Evolutionary conservation across 306 rosid species (phyloP).

Genomic region (Prosopis cineraria): DNA sequence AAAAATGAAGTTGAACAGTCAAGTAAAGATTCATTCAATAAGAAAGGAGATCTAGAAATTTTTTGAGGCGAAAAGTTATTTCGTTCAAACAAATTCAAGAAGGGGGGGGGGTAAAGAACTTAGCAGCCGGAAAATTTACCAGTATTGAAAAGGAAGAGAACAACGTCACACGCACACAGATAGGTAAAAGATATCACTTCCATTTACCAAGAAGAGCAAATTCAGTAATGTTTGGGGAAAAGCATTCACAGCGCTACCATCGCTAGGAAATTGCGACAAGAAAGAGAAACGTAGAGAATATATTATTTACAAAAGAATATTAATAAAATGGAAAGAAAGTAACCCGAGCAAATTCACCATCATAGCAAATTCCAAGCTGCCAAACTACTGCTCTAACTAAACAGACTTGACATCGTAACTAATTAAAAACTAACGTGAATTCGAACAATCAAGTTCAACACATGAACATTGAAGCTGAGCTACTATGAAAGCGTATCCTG

Average conservation of each 20-base stretch:
- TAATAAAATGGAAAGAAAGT: background rate
- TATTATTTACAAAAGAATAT: background rate
- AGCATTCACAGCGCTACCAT: background rate
- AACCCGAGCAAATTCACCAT: constrained; percentile 33
- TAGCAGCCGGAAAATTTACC: background rate
- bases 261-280: constrained; percentile 6
- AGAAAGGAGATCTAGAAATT: too few relatives aligned
- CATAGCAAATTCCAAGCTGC: constrained; percentile 9
- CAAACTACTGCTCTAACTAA: constrained; percentile 32
- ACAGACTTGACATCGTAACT: background rate
- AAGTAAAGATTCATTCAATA: constrained; percentile 7
- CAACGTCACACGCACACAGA: background rate
- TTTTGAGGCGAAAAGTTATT: background rate
- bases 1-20: constrained; percentile 15
- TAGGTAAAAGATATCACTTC: background rate
- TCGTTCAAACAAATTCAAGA: background rate
- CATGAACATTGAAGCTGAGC: constrained; percentile 16
- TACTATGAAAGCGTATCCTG: background rate
- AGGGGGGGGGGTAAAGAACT: too few relatives aligned
- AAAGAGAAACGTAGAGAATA: constrained; percentile 18
- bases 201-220: constrained; percentile 1
- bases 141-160: background rate
- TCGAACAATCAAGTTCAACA: constrained; percentile 1
- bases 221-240: background rate
- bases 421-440: constrained; percentile 3